Base-by-base conservation (phyloP, 352 stramenopile genomes). In the Globisporangium megalacanthum region DNA sequence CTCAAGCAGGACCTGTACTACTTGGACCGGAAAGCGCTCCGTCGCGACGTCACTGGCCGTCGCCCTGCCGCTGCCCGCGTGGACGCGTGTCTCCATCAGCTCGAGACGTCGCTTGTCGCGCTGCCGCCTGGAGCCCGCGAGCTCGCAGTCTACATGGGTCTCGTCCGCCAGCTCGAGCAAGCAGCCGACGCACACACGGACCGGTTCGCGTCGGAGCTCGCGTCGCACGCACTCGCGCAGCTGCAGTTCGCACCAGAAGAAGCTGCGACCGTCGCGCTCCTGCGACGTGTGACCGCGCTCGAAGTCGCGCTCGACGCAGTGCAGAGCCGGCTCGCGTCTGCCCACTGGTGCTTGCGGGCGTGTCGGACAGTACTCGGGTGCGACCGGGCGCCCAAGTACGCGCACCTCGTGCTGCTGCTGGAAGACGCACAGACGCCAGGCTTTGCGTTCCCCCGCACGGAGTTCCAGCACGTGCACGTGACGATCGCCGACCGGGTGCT, bases 261-360 rank as follows among this genome's bases (percentile, higher is more conserved):
- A 29, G 52, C 56, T 13, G 65, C 66, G 39, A 58, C 81, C 4
- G 47, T 84, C 13, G 25, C 50, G 33, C 57, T 92, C 31, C 82
- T 92, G 62, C 70, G 73, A 31, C 75, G 81, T 49, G 58, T 92
- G 45, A 86, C 79, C 9, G 62, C 57, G 9, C 61, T 92, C 3
- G 79, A 92, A 53, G 56, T 92, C 17, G 64, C 69, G 36, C 59
- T 89, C 11, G 82, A 94, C 17, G 62, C 56, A 13, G 68, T 73
- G 13, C 69, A 86, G 15, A 58, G 64, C 14, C 79, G 72, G n/a
- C 57, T 94, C 33, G 72, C 62, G 14, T 73, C 81, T 20, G 73
- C 92, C 35, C 83, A 94, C 48, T 94, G 83, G 83, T 91, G 79
- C 45, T 61, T 94, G 35, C 76, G 79, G 4, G 83, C 83, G 10